Evolutionary conservation across 192 early-diverging fungal genomes (phyloP), one percentile per base, ranked within the genome.

Genomic region (Neocallimastix lanati): DNA sequence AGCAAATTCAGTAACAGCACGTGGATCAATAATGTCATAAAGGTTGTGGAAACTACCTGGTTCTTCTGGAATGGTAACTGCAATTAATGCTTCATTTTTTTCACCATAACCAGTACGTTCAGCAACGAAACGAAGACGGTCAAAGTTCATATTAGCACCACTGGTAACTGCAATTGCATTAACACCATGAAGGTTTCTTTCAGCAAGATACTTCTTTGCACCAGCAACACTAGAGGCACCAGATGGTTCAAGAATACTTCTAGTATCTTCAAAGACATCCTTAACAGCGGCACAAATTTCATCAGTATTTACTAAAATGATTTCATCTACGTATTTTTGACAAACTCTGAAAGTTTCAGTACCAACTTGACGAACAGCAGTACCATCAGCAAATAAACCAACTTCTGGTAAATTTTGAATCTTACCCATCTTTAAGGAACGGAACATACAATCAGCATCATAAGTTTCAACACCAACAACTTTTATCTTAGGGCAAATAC

Each of bases 81-180:
- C 92, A 30, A 95, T 86, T n/a, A 99, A 88, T 4, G 92, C 98
- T 84, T 99, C 98, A 76, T 83, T 87, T 36, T 93, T 86, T 84
- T 99, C 98, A 77, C 98, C 96, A n/a, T 98, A 83, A 9, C 93
- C 91, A 6, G 98, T 95, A 77, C 98, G 92, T 83, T 99, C 96
- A 21, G 96, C 95, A 2, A 99, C 96, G 81, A 98, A 98, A 58
- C 96, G 90, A n/a, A 99, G 87, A 1, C 96, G 92, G 83, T 97
- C 96, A 91, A 98, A 99, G 84, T 99, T 96, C 91, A 98, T 97
- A 87, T 99, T 99, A 50, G 98, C 98, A 25, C 98, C 98, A 21
- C 92, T 93, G 29, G 92, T 89, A 78, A 97, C 87, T 9, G 93
- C 90, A 27, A 99, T 90, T 1, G 50, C 29, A 79, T 77, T 77